phyloP scores from a whole-genome alignment of 192 early-diverging fungal genomes.

The Backusella tuberculispora region DNA sequence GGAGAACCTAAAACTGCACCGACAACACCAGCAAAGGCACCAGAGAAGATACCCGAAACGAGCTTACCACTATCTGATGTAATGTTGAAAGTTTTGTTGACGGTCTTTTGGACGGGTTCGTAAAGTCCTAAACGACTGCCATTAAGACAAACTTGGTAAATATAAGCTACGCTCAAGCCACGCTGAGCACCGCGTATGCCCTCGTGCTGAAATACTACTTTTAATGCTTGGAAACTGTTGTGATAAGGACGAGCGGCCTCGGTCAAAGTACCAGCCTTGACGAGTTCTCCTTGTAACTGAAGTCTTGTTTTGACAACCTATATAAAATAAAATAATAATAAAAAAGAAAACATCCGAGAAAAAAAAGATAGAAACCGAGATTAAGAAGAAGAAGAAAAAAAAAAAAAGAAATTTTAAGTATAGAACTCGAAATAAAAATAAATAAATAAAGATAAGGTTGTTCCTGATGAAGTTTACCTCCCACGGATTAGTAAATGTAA shows the following conservation, averaged over 20 bases:
- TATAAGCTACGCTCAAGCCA: conserved; percentile 87
- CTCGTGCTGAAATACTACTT: conserved; percentile 77
- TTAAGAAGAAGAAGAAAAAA: not conserved
- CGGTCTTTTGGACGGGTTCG: conserved; percentile 74
- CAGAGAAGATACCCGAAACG: conserved; percentile 31
- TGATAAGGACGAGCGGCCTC: conserved; percentile 63
- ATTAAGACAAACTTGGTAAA: conserved; percentile 92
- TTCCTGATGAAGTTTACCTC: conserved; percentile 61
- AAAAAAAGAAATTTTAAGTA: conserved; percentile 8
- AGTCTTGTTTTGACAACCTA: conserved; percentile 93
- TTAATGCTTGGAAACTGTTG: conserved; percentile 79
- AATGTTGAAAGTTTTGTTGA: conserved; percentile 58
- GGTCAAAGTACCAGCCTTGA: conserved; percentile 46
- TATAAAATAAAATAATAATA: too few relatives aligned
- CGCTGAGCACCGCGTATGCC: conserved; percentile 86
- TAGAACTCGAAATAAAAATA: conserved; percentile 10
- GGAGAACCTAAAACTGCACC: conserved; percentile 87
- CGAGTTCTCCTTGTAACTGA: conserved; percentile 91
- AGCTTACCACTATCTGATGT: conserved; percentile 70
- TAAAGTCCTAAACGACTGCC: conserved; percentile 92
- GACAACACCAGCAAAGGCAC: conserved; percentile 66
- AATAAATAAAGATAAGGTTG: not conserved
- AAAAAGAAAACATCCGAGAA: conserved; percentile 10
- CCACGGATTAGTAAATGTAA: conserved; percentile 95
- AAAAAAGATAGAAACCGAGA: not conserved